Evolutionary conservation across 306 rosid species (phyloP).

Genomic region (Casuarina glauca): DNA sequence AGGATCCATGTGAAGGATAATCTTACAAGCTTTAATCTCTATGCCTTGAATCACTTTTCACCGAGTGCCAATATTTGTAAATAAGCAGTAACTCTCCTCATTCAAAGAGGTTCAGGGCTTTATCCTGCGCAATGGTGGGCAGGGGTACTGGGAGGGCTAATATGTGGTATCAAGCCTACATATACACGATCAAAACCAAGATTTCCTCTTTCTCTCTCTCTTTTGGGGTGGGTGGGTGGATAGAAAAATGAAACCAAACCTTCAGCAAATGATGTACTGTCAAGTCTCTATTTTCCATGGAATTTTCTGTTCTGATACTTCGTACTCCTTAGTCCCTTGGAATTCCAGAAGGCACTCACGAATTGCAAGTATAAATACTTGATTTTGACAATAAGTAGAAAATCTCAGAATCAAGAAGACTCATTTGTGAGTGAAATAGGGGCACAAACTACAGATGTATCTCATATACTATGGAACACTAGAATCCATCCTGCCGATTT

Average conservation of each 20-base stretch:
- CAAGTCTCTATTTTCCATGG: neutral
- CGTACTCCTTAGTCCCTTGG: neutral
- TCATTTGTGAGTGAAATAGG: neutral
- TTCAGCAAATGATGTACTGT: neutral
- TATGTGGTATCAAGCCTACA: neutral
- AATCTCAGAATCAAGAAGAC: neutral
- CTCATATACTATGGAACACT: neutral
- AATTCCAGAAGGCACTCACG: neutral
- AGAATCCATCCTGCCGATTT: neutral
- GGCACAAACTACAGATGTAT: neutral
- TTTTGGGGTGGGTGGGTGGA: neutral
- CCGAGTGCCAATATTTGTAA: neutral
- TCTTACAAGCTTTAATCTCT: neutral
- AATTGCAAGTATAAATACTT: neutral
- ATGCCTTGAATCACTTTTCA: neutral
- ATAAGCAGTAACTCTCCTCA: neutral
- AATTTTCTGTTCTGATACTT: neutral
- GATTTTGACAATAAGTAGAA: neutral
- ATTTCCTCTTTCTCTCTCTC: neutral
- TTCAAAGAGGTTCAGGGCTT: neutral
- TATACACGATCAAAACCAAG: neutral
- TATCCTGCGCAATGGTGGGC: too few relatives aligned
- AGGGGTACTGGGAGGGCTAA: neutral
- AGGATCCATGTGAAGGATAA: neutral
- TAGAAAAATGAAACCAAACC: neutral